A percentile compares a stretch with the other conserved stretches of the same genome.
Conservation (phyloP, 495 filamentous ascomycete species). For the Penicillium simplicissimum region DNA sequence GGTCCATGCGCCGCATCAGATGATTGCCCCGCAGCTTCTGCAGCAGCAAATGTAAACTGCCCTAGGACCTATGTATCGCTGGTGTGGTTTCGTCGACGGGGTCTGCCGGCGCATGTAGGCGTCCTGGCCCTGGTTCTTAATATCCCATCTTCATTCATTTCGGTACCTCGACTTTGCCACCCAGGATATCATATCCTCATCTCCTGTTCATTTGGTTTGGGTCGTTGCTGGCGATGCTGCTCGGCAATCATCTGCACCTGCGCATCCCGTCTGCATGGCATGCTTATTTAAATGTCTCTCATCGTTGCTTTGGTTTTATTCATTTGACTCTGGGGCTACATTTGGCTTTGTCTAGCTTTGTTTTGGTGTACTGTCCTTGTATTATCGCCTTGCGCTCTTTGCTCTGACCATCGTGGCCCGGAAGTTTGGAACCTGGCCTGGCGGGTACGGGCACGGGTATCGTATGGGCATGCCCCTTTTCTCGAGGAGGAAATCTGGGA, state of each 20-base stretch:
- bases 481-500: constrained; percentile 1
- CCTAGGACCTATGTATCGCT: neutral
- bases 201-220: neutral
- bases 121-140: constrained; percentile 12
- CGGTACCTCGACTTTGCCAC: neutral
- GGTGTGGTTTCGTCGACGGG: constrained; percentile 7
- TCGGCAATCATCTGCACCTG: neutral
- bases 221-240: neutral
- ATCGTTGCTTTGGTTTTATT: constrained; percentile 13
- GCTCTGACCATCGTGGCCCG: constrained; percentile 5
- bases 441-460: constrained; percentile 26
- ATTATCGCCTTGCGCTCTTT: constrained; percentile 16
- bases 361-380: constrained; percentile 12
- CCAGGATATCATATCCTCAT: neutral
- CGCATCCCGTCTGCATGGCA: constrained; percentile 6
- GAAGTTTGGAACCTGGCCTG: constrained; percentile 20
- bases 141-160: constrained; percentile 10
- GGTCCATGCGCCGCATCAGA: constrained; percentile 35
- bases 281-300: neutral
- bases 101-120: constrained; percentile 2
- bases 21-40: constrained; percentile 49
- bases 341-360: constrained; percentile 4
- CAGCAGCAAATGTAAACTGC: constrained; percentile 46
- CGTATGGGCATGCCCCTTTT: constrained; percentile 11
- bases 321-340: constrained; percentile 4